A percentile compares a stretch with the other conserved stretches of the same genome.
Conservation (phyloP, 177 flowering plant species). For the Vitis hybrid region DNA sequence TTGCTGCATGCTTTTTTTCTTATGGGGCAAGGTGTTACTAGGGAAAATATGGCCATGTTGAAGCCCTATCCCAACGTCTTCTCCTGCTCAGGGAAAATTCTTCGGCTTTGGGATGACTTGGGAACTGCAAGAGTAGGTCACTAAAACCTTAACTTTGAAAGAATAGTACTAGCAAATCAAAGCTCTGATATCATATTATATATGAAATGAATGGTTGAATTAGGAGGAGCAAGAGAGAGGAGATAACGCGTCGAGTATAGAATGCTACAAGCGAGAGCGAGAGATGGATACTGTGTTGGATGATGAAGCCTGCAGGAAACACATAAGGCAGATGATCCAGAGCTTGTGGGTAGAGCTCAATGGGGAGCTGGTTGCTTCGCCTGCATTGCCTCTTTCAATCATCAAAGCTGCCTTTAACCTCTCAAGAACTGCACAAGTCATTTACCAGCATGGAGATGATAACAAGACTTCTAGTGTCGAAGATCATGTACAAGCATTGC, state of each 20-base stretch:
- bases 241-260: no score
- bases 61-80: slow-evolving; percentile 28
- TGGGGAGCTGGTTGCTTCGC: slow-evolving; percentile 10
- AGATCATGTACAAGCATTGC: no score
- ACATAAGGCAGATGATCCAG: slow-evolving; percentile 11
- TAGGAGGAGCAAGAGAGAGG: no score
- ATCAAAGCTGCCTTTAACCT: slow-evolving; percentile 21
- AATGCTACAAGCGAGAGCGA: slow-evolving; percentile 19
- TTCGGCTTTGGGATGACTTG: slow-evolving; percentile 30
- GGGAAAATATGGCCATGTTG: slow-evolving; percentile 6
- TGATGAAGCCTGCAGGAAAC: slow-evolving; percentile 12
- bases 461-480: no score
- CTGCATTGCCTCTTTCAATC: slow-evolving; percentile 18
- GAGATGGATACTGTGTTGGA: slow-evolving; percentile 7
- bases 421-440: slow-evolving; percentile 23
- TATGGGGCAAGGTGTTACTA: slow-evolving; percentile 23
- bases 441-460: no score
- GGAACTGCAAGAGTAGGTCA: slow-evolving; percentile 26
- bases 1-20: slow-evolving; percentile 33
- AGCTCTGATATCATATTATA: no score
- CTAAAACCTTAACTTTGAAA: no score
- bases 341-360: slow-evolving; percentile 29
- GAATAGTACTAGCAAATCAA: no score
- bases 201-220: no score
- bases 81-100: slow-evolving; percentile 27